These are phyloP conservation scores for Alternaria infectoria DNA, from an alignment of 2,329 filamentous ascomycete genomes.

Conservation along the genomic window DNA sequence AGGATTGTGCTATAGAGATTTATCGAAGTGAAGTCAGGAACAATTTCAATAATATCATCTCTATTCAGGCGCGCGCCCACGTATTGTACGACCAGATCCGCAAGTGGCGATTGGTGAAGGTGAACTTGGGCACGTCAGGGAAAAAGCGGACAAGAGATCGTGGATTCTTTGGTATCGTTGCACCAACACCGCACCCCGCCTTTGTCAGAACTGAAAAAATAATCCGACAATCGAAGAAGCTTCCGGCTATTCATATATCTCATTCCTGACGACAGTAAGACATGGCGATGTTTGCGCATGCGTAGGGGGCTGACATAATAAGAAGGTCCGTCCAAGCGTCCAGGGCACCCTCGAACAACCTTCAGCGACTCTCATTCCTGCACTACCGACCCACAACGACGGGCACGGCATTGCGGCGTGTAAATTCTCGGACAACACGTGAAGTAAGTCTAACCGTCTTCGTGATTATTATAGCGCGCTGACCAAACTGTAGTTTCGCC, in stretches of 20 bases:
- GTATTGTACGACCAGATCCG: not conserved
- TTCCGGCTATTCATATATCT: not conserved
- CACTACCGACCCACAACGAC: slow-evolving; percentile 36
- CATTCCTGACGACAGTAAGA: not conserved
- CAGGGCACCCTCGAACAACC: slow-evolving; percentile 26
- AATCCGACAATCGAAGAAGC: not conserved
- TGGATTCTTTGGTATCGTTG: not conserved
- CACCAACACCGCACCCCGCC: not conserved
- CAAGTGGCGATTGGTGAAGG: slow-evolving; percentile 1
- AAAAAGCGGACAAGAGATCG: slow-evolving; percentile 7
- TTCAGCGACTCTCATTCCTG: slow-evolving; percentile 28
- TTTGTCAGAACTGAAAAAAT: not conserved
- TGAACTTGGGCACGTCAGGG: slow-evolving; percentile 6
- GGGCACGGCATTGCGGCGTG: slow-evolving; percentile 36
- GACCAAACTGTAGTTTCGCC: slow-evolving; percentile 41
- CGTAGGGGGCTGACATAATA: slow-evolving; percentile 27
- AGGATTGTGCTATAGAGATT: not conserved
- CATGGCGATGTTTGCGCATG: slow-evolving; percentile 15
- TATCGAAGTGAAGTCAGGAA: not conserved
- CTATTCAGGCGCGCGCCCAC: not conserved
- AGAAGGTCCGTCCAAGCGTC: slow-evolving; percentile 25
- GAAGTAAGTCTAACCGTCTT: slow-evolving; percentile 35
- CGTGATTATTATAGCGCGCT: slow-evolving; percentile 31
- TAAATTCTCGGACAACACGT: slow-evolving; percentile 37
- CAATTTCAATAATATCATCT: not conserved